These are phyloP conservation scores for Termitomyces sp. DNA, from an alignment of 768 basidiomycete species.

Conservation along the genomic window DNA sequence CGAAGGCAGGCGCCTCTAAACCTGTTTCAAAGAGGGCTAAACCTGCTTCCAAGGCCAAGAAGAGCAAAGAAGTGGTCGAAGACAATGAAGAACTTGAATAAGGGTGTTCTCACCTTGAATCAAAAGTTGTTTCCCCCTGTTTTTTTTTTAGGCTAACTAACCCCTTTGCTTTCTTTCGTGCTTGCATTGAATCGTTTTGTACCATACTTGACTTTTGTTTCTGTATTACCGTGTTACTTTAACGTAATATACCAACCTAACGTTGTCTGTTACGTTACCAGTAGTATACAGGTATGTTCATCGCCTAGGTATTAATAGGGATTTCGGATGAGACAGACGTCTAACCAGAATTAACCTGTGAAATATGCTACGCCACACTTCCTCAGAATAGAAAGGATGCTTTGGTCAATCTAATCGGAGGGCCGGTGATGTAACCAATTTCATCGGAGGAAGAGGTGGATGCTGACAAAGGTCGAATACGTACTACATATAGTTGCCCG, in stretches of 20 bases:
- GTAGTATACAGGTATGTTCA: neutral
- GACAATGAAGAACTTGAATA: constrained; percentile 32
- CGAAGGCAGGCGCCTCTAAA: constrained; percentile 35
- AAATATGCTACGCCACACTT: neutral
- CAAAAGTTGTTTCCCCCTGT: neutral
- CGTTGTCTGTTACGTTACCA: neutral
- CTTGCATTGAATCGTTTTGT: constrained; percentile 2
- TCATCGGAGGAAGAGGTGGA: no score
- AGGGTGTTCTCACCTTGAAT: neutral
- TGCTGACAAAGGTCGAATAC: no score
- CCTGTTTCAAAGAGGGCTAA: constrained; percentile 43
- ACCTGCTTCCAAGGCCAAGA: constrained; percentile 36
- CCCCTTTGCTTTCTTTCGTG: constrained; percentile 2
- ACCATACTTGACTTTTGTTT: neutral
- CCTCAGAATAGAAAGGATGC: neutral
- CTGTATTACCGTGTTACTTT: constrained; percentile 1
- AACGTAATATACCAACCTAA: neutral
- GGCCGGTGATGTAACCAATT: no score
- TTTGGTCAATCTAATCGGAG: no score
- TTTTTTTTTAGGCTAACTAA: neutral
- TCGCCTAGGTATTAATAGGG: neutral
- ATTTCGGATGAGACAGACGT: no score
- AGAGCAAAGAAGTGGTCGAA: constrained; percentile 43
- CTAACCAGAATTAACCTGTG: no score
- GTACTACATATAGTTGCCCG: no score